Base-by-base conservation (phyloP, 208 protist genomes). In the Strigomonas galati region DNA sequence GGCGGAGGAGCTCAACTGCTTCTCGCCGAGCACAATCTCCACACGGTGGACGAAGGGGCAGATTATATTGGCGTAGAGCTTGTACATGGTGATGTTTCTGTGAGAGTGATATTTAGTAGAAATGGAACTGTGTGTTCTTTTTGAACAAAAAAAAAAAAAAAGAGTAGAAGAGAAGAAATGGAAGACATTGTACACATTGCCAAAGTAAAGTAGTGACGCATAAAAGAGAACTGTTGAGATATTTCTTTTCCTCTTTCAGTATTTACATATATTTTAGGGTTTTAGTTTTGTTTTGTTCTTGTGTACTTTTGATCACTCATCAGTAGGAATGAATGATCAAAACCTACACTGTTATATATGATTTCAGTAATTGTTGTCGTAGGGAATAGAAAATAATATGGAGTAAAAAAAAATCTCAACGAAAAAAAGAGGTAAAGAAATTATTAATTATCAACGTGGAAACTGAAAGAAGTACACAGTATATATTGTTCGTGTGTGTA, bases 11-110 rank as follows among this genome's bases (percentile, higher is more conserved):
- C 14, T 43, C 31, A 62, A 26, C 44, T 76, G 21, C 71, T 86
- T 89, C 72, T 90, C 87, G 14, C 53, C 72, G 27, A 74, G 73
- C 5, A 71, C 74, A 28, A 94, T 89, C 73, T 72, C 64, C 35
- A 79, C 84, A 37, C 80, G 82, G 44, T 94, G 81, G 62, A 74
- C 85, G 71, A 76, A 94, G 2, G 88, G 88, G 70, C 85, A 94
- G 1, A 69, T 35, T 30, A 57, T 62, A 23, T 62, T 74, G 26
- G 71, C 57, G 62, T 84, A 94, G 27, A 94, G 74, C 67, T 89
- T 91, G 56, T 49, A 62, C 21, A 59, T 40, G 54, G 23, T 54
- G 32, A 26, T 5, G 26, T 5, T 7, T n/a, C 5, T 6, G 53
- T 28, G 53, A 24, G 9, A 24, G 15, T 28, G n/a, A 31, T 53